These are phyloP conservation scores for Phytophthora chlamydospora DNA, from an alignment of 352 stramenopile species.

Conservation along the genomic window DNA sequence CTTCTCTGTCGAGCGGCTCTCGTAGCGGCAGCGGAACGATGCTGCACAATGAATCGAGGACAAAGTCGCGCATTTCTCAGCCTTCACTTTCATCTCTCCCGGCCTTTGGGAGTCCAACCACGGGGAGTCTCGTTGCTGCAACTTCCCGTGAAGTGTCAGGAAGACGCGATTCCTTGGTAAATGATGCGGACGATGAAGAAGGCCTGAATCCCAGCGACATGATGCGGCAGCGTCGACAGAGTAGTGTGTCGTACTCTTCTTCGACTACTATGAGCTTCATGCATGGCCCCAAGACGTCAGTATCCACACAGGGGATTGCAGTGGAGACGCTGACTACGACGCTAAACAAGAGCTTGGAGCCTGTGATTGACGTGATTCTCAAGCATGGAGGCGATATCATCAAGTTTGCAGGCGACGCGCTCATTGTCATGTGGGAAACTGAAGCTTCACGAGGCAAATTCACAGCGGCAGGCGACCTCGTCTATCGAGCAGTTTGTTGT, in stretches of 20 bases:
- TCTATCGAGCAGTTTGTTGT: constrained; percentile 63
- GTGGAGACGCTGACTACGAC: constrained; percentile 78
- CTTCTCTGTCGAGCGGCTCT: constrained; percentile 1
- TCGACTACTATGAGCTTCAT: constrained; percentile 51
- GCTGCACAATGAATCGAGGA: constrained; percentile 9
- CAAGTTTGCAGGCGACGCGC: constrained; percentile 82
- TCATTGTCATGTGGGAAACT: constrained; percentile 86
- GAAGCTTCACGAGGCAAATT: constrained; percentile 46
- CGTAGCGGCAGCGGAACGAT: constrained; percentile 22
- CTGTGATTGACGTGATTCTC: constrained; percentile 79
- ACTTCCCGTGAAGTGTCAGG: constrained; percentile 16
- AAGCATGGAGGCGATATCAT: constrained; percentile 82
- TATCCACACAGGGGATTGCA: constrained; percentile 59
- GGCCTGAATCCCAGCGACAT: constrained; percentile 36
- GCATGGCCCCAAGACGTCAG: constrained; percentile 49
- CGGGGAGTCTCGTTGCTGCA: constrained; percentile 2
- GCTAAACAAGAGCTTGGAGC: constrained; percentile 81
- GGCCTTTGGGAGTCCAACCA: constrained; percentile 6
- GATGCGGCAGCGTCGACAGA: constrained; percentile 52
- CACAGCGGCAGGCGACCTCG: constrained; percentile 51
- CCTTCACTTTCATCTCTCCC: constrained; percentile 10
- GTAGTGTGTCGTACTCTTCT: constrained; percentile 3
- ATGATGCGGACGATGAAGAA: constrained; percentile 10
- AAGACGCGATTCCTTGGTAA: constrained; percentile 9
- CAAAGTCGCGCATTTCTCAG: constrained; percentile 29